Percentiles rank a stretch among this genome's conserved stretches.
Evolutionary conservation across 1,284 basidiomycete genomes (phyloP).

Genomic region (Cryptococcus sp.): DNA sequence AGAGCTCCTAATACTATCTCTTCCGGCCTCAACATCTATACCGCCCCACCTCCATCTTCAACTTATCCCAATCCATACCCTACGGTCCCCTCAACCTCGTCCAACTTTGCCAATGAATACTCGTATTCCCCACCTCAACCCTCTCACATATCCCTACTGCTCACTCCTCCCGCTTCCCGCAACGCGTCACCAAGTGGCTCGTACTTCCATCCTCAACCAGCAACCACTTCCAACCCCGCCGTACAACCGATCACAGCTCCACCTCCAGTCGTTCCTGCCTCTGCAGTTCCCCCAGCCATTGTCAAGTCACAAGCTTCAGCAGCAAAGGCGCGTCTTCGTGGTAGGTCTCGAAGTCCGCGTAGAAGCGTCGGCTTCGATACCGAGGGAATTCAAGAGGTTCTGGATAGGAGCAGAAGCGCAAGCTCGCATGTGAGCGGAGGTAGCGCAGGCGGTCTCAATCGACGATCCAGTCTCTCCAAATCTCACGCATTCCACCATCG

Average conservation of each 20-base stretch:
- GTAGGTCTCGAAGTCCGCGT: slow-evolving; percentile 32
- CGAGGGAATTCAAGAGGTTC: slow-evolving; percentile 37
- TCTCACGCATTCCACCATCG: slow-evolving; percentile 24
- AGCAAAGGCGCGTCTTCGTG: slow-evolving; percentile 24
- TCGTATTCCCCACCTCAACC: slow-evolving; percentile 38
- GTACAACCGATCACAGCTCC: background rate
- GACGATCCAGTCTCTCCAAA: slow-evolving; percentile 24
- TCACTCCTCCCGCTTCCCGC: slow-evolving; percentile 44
- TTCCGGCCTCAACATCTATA: slow-evolving; percentile 2
- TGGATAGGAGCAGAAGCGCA: slow-evolving; percentile 34
- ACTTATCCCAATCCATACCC: slow-evolving; percentile 13
- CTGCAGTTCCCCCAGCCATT: too few species aligned
- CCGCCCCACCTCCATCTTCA: slow-evolving; percentile 2
- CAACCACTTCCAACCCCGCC: background rate
- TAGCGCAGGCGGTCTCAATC: slow-evolving; percentile 11
- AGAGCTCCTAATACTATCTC: slow-evolving; percentile 8
- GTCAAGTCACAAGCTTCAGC: slow-evolving; percentile 8
- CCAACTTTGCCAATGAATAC: slow-evolving; percentile 2
- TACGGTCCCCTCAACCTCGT: background rate
- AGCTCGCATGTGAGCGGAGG: slow-evolving; percentile 15
- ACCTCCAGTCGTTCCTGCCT: background rate
- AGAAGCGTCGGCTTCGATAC: slow-evolving; percentile 32
- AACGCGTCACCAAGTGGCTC: slow-evolving; percentile 29
- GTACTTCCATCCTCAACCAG: background rate
- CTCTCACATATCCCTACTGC: slow-evolving; percentile 30